Evolutionary conservation across 1,139 yeast genomes (phyloP).

Genomic region (Scheffersomyces illinoinensis): DNA sequence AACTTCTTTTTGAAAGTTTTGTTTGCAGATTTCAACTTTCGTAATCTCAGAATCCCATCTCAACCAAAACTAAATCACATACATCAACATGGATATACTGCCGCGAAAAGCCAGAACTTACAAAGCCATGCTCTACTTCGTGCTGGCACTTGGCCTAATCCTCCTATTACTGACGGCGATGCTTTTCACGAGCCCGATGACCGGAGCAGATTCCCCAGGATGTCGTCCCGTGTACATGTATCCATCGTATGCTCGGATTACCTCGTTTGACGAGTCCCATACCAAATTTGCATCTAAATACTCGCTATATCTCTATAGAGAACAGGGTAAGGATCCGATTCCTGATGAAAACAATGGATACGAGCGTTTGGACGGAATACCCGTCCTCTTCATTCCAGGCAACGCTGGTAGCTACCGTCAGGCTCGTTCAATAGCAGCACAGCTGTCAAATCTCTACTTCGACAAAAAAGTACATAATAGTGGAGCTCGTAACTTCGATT

Average conservation of each 20-base stretch:
- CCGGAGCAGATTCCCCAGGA: constrained; percentile 36
- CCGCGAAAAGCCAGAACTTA: neutral
- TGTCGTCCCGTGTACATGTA: constrained; percentile 70
- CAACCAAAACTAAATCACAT: neutral
- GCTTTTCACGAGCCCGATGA: constrained; percentile 19
- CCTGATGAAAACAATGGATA: constrained; percentile 42
- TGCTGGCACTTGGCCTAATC: constrained; percentile 16
- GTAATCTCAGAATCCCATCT: neutral
- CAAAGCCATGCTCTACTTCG: neutral
- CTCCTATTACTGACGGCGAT: constrained; percentile 16
- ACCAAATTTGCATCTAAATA: constrained; percentile 79
- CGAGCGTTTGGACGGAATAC: constrained; percentile 63
- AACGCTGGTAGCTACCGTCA: constrained; percentile 95
- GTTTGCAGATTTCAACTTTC: neutral
- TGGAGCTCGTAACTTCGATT: constrained; percentile 55
- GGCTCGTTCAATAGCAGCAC: constrained; percentile 88
- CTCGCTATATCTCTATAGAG: constrained; percentile 76
- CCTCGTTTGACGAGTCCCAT: constrained; percentile 69
- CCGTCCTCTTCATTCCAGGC: constrained; percentile 92
- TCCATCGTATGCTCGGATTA: constrained; percentile 74
- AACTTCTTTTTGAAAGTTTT: neutral
- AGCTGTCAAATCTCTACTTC: constrained; percentile 54
- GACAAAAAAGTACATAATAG: constrained; percentile 25
- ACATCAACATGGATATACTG: neutral
- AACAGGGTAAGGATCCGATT: constrained; percentile 66